Percentiles rank a stretch among this genome's conserved stretches.
These are phyloP conservation scores for Colletotrichum sp. DNA, from an alignment of 2,329 filamentous ascomycete species.

Conservation along the genomic window DNA sequence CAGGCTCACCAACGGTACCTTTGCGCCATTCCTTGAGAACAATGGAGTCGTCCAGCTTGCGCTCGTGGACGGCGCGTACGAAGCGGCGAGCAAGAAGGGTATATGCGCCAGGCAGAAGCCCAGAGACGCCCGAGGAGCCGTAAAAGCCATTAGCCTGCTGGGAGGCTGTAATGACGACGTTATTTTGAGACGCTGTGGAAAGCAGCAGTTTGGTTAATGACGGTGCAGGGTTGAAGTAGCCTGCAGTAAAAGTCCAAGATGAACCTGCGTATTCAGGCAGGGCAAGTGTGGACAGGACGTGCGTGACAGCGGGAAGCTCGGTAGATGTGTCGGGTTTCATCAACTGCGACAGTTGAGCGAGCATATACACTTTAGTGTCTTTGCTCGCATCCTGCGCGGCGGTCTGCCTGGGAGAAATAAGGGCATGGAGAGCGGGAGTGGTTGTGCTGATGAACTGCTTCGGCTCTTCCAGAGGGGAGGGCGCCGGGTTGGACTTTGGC, in stretches of 20 bases:
- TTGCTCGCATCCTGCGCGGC: conserved; percentile 25
- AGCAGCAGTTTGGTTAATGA: conserved; percentile 82
- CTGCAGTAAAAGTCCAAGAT: conserved; percentile 95
- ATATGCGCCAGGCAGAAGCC: conserved; percentile 90
- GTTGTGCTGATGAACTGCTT: conserved; percentile 73
- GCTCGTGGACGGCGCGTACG: conserved; percentile 61
- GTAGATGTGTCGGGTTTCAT: conserved; percentile 82
- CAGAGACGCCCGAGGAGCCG: conserved; percentile 83
- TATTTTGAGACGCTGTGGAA: conserved; percentile 69
- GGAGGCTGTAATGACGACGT: conserved; percentile 89
- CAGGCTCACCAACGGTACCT: conserved; percentile 80
- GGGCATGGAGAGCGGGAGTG: conserved; percentile 67
- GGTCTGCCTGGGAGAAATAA: conserved; percentile 62
- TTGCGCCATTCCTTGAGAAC: conserved; percentile 85
- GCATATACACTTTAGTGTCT: conserved; percentile 81
- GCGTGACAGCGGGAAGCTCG: conserved; percentile 82
- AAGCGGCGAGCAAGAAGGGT: conserved; percentile 87
- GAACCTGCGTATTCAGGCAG: conserved; percentile 68
- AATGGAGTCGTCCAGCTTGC: conserved; percentile 61
- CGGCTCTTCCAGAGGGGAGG: conserved; percentile 75
- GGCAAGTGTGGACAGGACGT: conserved; percentile 73
- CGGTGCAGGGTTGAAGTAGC: conserved; percentile 97
- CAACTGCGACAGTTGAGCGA: conserved; percentile 87
- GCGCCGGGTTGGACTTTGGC: conserved; percentile 76
- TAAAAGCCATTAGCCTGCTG: conserved; percentile 97